Evolutionary conservation across 176 grass and related monocot species (phyloP), one percentile per base, ranked within the genome.

Genomic region (Triticum timopheevii): DNA sequence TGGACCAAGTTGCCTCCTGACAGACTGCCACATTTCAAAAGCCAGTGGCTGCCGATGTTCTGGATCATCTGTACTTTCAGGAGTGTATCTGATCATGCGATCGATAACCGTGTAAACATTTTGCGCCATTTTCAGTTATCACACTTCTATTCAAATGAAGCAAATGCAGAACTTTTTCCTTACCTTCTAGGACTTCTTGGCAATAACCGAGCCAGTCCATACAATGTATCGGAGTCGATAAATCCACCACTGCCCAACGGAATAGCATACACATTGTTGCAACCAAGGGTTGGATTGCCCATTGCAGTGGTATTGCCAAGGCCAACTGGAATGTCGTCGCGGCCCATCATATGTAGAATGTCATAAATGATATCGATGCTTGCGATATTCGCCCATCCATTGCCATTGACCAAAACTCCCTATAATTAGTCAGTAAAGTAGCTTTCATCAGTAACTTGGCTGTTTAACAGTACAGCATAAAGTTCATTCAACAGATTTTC

Each of bases 311-410:
- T 13, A 81, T 85, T 93, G 30, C 97, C 97, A 10, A 88, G 87
- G 13, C 94, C 97, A 1, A 98, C 90, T 54, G 89, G 97, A 87
- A 98, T 91, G 82, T 96, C 90, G 6, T 98, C 94, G 2, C 94
- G 94, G 33, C 97, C 97, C 97, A 98, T 98, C 97, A 98, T 98
- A 34, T 98, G 96, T 5, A 98, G 88, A 7, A 98, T 61, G 27
- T 98, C 97, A 6, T 98, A 98, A 75, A 96, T 84, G 3, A 96
- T 80, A 25, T 98, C 97, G 25, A 98, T 91, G 10, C 90, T 94
- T 3, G 92, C 97, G 2, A 69, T 90, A 80, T 87, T 91, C 22
- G 94, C 97, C 95, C 95, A 98, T 15, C 95, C 95, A 84, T 95
- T 86, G 28, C 85, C 91, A 49, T 31, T 92, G 61, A 98, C 83